A percentile compares a stretch with the other conserved stretches of the same genome.
Evolutionary conservation across 257 asterid genomes (phyloP).

Genomic region (Rhazya stricta): DNA sequence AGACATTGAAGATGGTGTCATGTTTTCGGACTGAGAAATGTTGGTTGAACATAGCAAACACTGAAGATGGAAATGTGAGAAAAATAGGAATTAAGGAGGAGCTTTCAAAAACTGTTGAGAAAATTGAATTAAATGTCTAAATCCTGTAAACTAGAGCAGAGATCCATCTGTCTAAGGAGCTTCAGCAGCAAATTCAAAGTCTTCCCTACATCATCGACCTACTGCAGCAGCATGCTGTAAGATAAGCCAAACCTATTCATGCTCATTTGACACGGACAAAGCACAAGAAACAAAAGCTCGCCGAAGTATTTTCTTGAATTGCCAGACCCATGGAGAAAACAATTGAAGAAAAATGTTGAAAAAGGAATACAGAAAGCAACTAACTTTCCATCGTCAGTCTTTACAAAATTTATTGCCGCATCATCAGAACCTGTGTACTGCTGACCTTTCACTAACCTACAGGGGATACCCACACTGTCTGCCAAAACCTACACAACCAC

Average conservation of each 20-base stretch:
- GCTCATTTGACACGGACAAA: neutral
- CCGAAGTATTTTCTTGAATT: neutral
- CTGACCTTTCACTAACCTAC: slow-evolving; percentile 84
- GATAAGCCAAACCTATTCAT: neutral
- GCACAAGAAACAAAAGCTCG: neutral
- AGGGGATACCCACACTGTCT: slow-evolving; percentile 73
- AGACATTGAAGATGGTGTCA: slow-evolving; percentile 6
- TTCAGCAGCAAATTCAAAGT: neutral
- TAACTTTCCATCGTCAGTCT: slow-evolving; percentile 72
- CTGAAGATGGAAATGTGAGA: neutral
- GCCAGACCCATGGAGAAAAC: neutral
- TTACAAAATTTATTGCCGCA: slow-evolving; percentile 85
- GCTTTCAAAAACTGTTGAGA: neutral
- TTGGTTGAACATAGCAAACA: neutral
- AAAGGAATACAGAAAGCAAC: slow-evolving; percentile 15
- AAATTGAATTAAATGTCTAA: neutral
- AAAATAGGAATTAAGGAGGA: neutral
- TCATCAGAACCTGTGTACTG: slow-evolving; percentile 88
- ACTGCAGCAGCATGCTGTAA: neutral
- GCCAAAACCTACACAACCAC: slow-evolving; percentile 75
- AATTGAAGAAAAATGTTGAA: neutral
- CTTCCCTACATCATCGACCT: neutral
- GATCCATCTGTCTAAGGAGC: slow-evolving; percentile 2
- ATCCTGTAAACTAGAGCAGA: neutral
- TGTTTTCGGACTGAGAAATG: neutral